A percentile compares a stretch with the other conserved stretches of the same genome.
Conservation (phyloP, 2,329 filamentous ascomycete genomes). For the Pseudogymnoascus sp. region DNA sequence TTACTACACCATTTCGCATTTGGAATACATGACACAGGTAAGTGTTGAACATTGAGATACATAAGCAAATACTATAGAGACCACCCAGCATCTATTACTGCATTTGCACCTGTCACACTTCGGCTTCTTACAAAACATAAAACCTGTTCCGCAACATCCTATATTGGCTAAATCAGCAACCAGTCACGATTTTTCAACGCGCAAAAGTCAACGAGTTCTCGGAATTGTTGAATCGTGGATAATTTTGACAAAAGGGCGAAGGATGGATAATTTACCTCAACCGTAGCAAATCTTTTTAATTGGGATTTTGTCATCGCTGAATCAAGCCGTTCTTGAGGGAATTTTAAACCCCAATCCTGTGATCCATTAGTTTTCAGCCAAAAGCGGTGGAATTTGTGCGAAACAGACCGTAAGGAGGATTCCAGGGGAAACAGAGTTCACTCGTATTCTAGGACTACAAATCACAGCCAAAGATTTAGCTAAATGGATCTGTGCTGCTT, state of each 20-base stretch:
- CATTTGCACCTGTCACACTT: conserved; percentile 47
- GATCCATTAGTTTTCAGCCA: background rate
- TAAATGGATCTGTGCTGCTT: conserved; percentile 62
- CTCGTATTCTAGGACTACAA: conserved; percentile 48
- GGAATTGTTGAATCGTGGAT: background rate
- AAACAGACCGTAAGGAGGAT: conserved; percentile 36
- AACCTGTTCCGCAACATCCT: conserved; percentile 50
- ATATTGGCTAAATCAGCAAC: conserved; percentile 14
- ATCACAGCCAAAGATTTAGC: conserved; percentile 48
- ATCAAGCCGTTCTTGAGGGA: conserved; percentile 50
- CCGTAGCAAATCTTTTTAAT: conserved; percentile 52
- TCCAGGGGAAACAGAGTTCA: conserved; percentile 53
- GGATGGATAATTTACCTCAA: conserved; percentile 34
- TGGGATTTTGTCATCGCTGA: conserved; percentile 47
- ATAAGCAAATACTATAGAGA: conserved; percentile 16
- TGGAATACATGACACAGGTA: background rate
- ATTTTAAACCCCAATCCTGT: conserved; percentile 57
- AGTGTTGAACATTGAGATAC: background rate
- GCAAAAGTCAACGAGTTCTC: background rate
- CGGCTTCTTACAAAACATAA: conserved; percentile 42
- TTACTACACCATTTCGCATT: background rate
- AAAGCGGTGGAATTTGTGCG: background rate
- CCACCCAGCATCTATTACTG: conserved; percentile 42
- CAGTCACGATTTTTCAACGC: background rate
- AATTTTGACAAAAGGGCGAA: conserved; percentile 10